These are phyloP conservation scores for Naegleria lovaniensis DNA, from an alignment of 208 protist species.

Conservation along the genomic window DNA sequence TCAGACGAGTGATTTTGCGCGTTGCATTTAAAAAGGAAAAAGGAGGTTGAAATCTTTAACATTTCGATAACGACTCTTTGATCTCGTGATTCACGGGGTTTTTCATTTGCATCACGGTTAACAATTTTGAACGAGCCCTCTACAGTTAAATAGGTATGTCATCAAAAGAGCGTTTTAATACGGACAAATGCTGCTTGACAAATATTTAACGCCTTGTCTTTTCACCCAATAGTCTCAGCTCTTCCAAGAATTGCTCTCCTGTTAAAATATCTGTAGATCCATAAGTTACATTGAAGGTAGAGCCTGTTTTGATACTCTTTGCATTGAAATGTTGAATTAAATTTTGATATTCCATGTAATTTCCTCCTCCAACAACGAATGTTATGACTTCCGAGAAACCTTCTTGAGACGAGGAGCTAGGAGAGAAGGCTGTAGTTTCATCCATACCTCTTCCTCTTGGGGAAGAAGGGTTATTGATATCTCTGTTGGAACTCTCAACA, in stretches of 20 bases:
- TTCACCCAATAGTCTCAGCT: background rate
- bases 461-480: background rate
- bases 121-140: too few species aligned
- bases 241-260: slow-evolving; percentile 20
- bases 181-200: too few species aligned
- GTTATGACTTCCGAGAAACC: slow-evolving; percentile 58
- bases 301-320: slow-evolving; percentile 5
- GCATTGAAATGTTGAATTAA: slow-evolving; percentile 39
- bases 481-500: background rate
- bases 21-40: too few species aligned
- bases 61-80: too few species aligned
- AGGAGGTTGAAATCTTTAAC: too few species aligned
- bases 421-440: background rate
- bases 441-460: background rate
- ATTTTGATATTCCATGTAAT: slow-evolving; percentile 73
- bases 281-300: slow-evolving; percentile 31
- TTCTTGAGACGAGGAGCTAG: background rate
- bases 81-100: too few species aligned
- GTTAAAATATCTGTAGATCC: slow-evolving; percentile 38
- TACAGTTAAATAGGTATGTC: too few species aligned
- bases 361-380: slow-evolving; percentile 69
- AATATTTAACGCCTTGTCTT: too few species aligned
- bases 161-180: too few species aligned
- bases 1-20: too few species aligned
- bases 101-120: too few species aligned